Base-by-base conservation (phyloP, 345 rosid genomes). In the Raphanus sativus region DNA sequence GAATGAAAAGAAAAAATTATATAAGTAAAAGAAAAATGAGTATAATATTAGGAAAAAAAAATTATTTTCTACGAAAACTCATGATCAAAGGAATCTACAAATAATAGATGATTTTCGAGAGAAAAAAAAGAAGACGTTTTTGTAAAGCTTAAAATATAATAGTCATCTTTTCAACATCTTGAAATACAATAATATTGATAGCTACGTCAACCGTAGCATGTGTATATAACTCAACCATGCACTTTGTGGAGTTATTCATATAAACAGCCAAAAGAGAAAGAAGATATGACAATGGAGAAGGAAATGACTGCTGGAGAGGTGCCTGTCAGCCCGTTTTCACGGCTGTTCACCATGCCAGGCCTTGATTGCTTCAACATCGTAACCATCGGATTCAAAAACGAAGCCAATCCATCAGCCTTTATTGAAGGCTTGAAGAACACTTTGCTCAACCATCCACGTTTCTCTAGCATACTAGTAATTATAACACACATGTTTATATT, bases 361-460 rank as follows among this genome's bases (percentile, higher is more conserved):
- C 75, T 84, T 70, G 83, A 86, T 26, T 60, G 77, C 6, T 82
- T 84, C 75, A 70, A 87, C 34, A 69, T 89, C 6, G 81, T 83
- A 70, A 76, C 85, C 34, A 71, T 86, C 50, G 91, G 94, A 0
- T 80, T 75, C 86, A 85, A 84, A 45, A 50, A 81, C 0, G 42
- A 36, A 21, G 33, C 84, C 29, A 48, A 86, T 67, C 87, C 90
- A 0, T 55, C 12, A 6, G 74, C 74, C 21, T 4, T 90, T 66
- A 81, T 83, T 58, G 66, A 73, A 9, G 91, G 93, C 29, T 64
- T 90, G 15, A 29, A 71, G 67, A 76, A 85, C 9, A 87, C 91
- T 65, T 69, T 92, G 88, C 67, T 87, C 40, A 86, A 76, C 40
- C 96, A 90, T 72, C 96, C 97, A 76, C 97, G 97, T 64, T 92